Base-by-base conservation (phyloP, 2,329 filamentous ascomycete species). In the Penicillium fuscoglaucum region DNA sequence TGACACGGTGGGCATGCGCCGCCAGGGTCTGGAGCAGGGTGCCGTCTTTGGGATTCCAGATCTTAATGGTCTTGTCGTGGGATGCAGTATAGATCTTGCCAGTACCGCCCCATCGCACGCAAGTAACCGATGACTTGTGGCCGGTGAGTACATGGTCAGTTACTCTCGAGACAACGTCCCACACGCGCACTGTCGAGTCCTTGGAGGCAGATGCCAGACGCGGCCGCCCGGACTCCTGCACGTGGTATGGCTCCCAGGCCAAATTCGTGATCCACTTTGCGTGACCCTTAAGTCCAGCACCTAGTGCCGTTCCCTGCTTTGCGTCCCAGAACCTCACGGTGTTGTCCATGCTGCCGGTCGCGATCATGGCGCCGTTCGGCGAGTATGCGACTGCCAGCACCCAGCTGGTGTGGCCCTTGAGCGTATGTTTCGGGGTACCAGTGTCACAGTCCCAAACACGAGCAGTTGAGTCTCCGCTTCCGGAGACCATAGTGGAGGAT, bases 381-480 rank as follows among this genome's bases (percentile, higher is more conserved):
- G 90, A 92, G 86, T 91, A 98, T 55, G 87, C 86, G 4, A 96
- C 91, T 2, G 87, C 90, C 56, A 98, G 77, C 4, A 98, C 92
- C 93, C 93, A 97, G 60, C 89, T 89, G 2, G 88, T 88, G 74
- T 98, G 95, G 0, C 92, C 92, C 67, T 91, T 89, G 49, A 98
- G 78, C 0, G 92, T 98, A 74, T 90, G 85, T 61, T 91, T 84
- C 0, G 93, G 92, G 12, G 92, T 97, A 48, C 93, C 93, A 0
- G 92, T 97, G 69, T 97, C 91, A 49, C 91, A 93, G 70, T 99
- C 93, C 91, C 91, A 97, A 78, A 98, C 88, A 57, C 93, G 82
- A 0, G 93, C 93, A 1, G 93, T 97, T 66, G 89, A 89, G 71
- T 99, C 95, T 47, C 95, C 95, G 61, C 89, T 91, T 0, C 93